Base-by-base conservation (phyloP, 805 yeast species). In the Cyberlindnera euphorbiiphila region DNA sequence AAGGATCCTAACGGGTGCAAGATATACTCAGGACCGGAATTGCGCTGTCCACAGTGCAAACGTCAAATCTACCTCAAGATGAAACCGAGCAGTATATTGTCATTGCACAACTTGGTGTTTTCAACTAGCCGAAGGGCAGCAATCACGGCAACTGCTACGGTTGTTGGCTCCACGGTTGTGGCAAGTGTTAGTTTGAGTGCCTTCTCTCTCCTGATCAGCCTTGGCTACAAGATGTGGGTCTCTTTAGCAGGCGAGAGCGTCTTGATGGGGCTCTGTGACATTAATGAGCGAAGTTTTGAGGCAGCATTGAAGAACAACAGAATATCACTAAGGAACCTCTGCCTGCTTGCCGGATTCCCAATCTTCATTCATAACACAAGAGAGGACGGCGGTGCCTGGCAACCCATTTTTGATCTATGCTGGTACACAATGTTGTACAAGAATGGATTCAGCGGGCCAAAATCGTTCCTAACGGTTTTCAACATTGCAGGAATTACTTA, bases 241-340 rank as follows among this genome's bases (percentile, higher is more conserved):
- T 34, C 37, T 0, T 4, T 65, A 5, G 57, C 61, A 1, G 69
- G 69, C 3, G 47, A 42, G 10, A 56, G 64, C 35, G 62, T 63
- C 2, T 50, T 60, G 29, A 34, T 57, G 41, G 49, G 47, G 8
- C 21, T 64, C 1, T 53, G 64, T 38, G 60, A 51, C n/a, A 43
- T 60, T 3, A 28, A 33, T 11, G 43, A 34, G 19, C 33, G 43
- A 13, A 29, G 40, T n/a, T 13, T 51, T 8, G 49, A 49, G 7
- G 20, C 37, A 9, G 51, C 54, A 1, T 13, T 49, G 19, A 16
- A 28, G 13, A 41, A 37, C 5, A 43, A 43, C 14, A 25, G 29
- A 11, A 15, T 53, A 2, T 18, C 30, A 0, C 19, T 45, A n/a
- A 35, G 20, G 3, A 47, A 50, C 13, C 12, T 53, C 11, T 17